Evolutionary conservation across 2,329 filamentous ascomycete genomes (phyloP).

Genomic region (Colletotrichum sansevieriae): DNA sequence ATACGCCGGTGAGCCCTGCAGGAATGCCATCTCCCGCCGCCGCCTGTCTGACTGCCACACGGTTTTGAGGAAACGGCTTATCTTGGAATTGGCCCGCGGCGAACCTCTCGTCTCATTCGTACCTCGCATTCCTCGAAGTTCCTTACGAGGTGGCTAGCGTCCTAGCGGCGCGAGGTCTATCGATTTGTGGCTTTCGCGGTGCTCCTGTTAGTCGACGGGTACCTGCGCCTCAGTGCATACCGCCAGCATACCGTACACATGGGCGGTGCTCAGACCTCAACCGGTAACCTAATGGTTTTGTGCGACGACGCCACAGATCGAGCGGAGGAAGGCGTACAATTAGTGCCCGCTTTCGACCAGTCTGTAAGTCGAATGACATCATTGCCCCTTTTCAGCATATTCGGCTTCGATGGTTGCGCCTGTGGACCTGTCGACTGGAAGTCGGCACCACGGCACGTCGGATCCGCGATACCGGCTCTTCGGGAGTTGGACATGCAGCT

Average conservation of each 20-base stretch:
- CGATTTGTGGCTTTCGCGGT: constrained; percentile 31
- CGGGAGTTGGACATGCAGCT: neutral
- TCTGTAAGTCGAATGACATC: constrained; percentile 7
- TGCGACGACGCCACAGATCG: constrained; percentile 35
- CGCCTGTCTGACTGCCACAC: constrained; percentile 31
- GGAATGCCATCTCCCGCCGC: constrained; percentile 7
- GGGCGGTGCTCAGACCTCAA: constrained; percentile 6
- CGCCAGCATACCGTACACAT: constrained; percentile 12
- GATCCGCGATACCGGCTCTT: neutral
- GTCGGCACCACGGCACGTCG: neutral
- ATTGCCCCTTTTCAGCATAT: constrained; percentile 10
- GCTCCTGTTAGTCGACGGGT: constrained; percentile 30
- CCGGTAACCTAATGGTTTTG: constrained; percentile 1
- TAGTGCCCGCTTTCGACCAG: constrained; percentile 19
- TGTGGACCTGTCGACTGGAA: neutral
- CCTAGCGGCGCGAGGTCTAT: constrained; percentile 24
- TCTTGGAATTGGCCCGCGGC: constrained; percentile 25
- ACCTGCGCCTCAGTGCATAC: constrained; percentile 35
- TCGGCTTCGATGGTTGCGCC: constrained; percentile 1
- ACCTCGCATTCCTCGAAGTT: neutral
- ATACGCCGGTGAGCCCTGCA: constrained; percentile 16
- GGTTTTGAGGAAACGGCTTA: constrained; percentile 15
- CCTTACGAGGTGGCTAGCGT: constrained; percentile 18
- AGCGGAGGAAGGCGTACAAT: neutral
- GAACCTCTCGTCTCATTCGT: neutral